Evolutionary conservation across 257 asterid species (phyloP).

Genomic region (Cordia subcordata): DNA sequence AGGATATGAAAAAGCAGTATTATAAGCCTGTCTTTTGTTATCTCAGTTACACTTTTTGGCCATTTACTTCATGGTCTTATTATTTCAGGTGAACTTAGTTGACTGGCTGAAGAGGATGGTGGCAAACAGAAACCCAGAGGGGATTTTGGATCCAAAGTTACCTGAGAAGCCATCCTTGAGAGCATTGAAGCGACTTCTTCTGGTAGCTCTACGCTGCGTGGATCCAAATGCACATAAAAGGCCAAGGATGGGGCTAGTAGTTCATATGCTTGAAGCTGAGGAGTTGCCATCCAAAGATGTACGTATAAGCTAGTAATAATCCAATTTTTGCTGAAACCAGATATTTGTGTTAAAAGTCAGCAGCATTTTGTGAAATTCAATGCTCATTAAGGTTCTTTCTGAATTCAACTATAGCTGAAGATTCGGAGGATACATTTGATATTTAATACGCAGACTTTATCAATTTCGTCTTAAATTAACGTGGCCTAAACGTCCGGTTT

Average conservation of each 20-base stretch:
- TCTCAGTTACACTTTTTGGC: too few relatives aligned
- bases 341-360: too few relatives aligned
- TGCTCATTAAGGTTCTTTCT: too few relatives aligned
- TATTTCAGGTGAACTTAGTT: slow-evolving; percentile 20
- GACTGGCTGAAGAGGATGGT: slow-evolving; percentile 37
- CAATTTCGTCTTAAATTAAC: too few relatives aligned
- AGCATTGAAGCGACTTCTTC: slow-evolving; percentile 32
- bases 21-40: too few relatives aligned
- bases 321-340: not conserved
- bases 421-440: too few relatives aligned
- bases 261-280: slow-evolving; percentile 38
- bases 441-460: too few relatives aligned
- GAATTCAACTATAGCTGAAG: too few relatives aligned
- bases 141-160: slow-evolving; percentile 31
- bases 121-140: slow-evolving; percentile 32
- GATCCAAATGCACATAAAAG: slow-evolving; percentile 36
- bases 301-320: slow-evolving; percentile 7
- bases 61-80: too few relatives aligned
- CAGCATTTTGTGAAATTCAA: too few relatives aligned
- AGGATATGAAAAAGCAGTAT: not conserved
- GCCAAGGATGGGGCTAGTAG: slow-evolving; percentile 37
- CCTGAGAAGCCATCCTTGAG: slow-evolving; percentile 32
- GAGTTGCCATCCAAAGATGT: slow-evolving; percentile 34
- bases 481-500: not conserved
- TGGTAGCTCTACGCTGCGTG: slow-evolving; percentile 39